Percentiles rank a stretch among this genome's conserved stretches.
phyloP scores from a whole-genome alignment of 2,329 filamentous ascomycete genomes.

The Cladosporium austrohemisphaericum region DNA sequence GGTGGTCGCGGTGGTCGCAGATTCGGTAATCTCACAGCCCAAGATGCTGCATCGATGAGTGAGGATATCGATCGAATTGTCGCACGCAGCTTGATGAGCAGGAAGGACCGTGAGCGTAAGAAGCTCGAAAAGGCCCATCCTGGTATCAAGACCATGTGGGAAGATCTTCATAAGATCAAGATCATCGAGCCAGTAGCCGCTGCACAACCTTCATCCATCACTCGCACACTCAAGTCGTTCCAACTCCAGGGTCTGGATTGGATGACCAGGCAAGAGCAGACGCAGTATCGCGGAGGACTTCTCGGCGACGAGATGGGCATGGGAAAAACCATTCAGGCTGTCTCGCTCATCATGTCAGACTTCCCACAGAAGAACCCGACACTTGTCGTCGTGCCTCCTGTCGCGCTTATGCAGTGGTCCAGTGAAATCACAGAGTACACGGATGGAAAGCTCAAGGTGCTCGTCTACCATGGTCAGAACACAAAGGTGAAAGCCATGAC shows the following conservation, averaged over 20 bases:
- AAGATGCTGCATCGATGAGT: slow-evolving; percentile 17
- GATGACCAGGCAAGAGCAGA: slow-evolving; percentile 89
- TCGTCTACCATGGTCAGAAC: slow-evolving; percentile 87
- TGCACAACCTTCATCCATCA: slow-evolving; percentile 72
- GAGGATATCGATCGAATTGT: slow-evolving; percentile 22
- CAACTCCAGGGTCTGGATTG: slow-evolving; percentile 90
- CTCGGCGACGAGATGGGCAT: slow-evolving; percentile 98
- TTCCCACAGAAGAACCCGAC: slow-evolving; percentile 80
- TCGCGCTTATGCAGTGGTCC: slow-evolving; percentile 92
- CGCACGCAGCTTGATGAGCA: slow-evolving; percentile 18
- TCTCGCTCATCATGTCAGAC: slow-evolving; percentile 97
- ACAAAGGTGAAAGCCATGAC: slow-evolving; percentile 74
- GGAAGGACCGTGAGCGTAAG: slow-evolving; percentile 51
- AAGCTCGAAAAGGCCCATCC: slow-evolving; percentile 76
- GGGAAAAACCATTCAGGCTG: slow-evolving; percentile 97
- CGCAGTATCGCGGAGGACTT: slow-evolving; percentile 79
- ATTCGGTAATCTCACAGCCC: slow-evolving; percentile 25
- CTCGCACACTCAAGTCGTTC: slow-evolving; percentile 81
- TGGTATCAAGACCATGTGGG: slow-evolving; percentile 79
- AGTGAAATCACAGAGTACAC: slow-evolving; percentile 63
- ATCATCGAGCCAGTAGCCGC: slow-evolving; percentile 62
- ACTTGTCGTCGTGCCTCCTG: slow-evolving; percentile 84
- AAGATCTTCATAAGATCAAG: slow-evolving; percentile 64
- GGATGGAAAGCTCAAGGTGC: slow-evolving; percentile 81
- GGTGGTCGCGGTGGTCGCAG: slow-evolving; percentile 18